Percentiles rank a stretch among this genome's conserved stretches.
Evolutionary conservation across 441 rosid species (phyloP).

Genomic region (Mallotus repandus): DNA sequence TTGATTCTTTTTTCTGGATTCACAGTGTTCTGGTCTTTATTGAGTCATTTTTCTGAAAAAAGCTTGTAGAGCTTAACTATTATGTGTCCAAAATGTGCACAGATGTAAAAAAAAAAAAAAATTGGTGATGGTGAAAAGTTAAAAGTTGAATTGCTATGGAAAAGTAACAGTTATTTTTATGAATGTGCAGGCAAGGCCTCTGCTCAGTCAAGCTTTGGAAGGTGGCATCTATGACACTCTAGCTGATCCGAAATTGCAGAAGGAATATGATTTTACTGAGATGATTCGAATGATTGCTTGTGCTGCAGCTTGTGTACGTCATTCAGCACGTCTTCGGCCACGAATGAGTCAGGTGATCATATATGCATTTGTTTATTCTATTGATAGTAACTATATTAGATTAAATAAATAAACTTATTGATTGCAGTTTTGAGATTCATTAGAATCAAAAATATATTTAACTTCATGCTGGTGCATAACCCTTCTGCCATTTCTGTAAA

Average conservation of each 20-base stretch:
- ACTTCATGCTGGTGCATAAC: slow-evolving; percentile 4
- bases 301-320: slow-evolving; percentile 88
- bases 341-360: slow-evolving; percentile 80
- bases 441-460: not conserved
- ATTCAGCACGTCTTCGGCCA: slow-evolving; percentile 79
- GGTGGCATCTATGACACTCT: slow-evolving; percentile 57
- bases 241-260: slow-evolving; percentile 57
- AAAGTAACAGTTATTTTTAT: slow-evolving; percentile 19
- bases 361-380: not conserved
- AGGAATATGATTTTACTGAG: slow-evolving; percentile 56
- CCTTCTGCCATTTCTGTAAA: not conserved
- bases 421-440: not conserved
- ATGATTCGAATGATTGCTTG: slow-evolving; percentile 86
- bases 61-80: not conserved
- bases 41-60: not conserved
- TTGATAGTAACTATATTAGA: not conserved
- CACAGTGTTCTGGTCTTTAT: not conserved
- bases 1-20: not conserved
- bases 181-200: slow-evolving; percentile 73
- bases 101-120: not conserved
- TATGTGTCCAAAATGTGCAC: not conserved
- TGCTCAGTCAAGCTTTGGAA: slow-evolving; percentile 67
- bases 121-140: not conserved
- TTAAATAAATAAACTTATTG: not conserved
- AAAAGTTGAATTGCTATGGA: not conserved